Base-by-base conservation (phyloP, 345 rosid genomes). In the Litchi chinensis region DNA sequence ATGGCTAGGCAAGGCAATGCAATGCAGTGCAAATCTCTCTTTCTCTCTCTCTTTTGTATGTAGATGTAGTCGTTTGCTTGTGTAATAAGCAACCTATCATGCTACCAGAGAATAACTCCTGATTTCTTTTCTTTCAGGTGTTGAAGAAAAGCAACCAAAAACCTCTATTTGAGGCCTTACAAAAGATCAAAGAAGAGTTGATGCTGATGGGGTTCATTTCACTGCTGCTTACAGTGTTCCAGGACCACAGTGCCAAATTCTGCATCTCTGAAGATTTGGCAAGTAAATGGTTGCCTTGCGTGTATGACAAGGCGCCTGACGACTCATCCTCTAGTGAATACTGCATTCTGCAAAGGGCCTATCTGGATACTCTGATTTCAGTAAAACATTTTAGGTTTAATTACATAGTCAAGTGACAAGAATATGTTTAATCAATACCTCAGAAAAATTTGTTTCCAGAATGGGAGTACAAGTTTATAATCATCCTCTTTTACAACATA, bases 181-280 rank as follows among this genome's bases (percentile, higher is more conserved):
- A 85, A 70, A 95, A 95, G 76, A 78, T 95, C 87, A 93, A 95
- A 91, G 98, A 92, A 92, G 98, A 94, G 83, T 80, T 93, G 87
- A 94, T 94, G 98, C 83, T 94, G 41, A 71, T 94, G 82, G 98
- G 98, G 60, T 94, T 94, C 82, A 91, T 94, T 67, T 94, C 98
- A 15, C 82, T 94, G 77, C 81, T 94, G 28, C 74, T 94, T 70
- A 84, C 98, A 37, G 93, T 94, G 26, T 78, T 84, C 80, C 93
- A 91, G 73, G 75, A 46, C 1, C 64, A 77, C 43, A 91, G 93
- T 52, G 75, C 40, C 70, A 82, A 64, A 63, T 84, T 91, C 66
- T 93, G 97, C 77, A 87, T 91, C 46, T 6, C 94, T 3, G 68
- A 87, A 82, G 62, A 71, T 1, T 74, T 89, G 4, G 86, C 90